Base-by-base conservation (phyloP, 345 rosid genomes). In the Excoecaria agallocha region DNA sequence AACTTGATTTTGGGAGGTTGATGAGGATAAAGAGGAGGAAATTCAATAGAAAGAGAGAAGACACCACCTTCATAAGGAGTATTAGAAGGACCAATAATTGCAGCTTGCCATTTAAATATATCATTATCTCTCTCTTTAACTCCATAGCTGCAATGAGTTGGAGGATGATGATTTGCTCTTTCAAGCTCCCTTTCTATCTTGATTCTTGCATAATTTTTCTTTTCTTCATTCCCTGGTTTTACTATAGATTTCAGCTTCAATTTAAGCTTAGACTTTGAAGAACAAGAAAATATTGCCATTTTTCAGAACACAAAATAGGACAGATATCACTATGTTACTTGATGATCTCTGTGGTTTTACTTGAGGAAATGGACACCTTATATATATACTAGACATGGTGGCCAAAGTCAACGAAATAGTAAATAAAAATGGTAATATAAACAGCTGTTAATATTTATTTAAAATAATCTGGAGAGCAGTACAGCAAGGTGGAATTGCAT, bases 1-100 rank as follows among this genome's bases (percentile, higher is more conserved):
- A 73, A 73, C 68, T 61, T 73, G 76, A 73, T 62, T 48, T 48
- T 62, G 57, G 76, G 76, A 61, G 76, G 69, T 5, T 11, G 17
- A 38, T 30, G 24, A 62, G 76, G 76, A 50, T 73, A 73, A 39
- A 41, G 11, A 35, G 6, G 61, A 8, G 76, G 22, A 19, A 73
- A n/a, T 6, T 37, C 38, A 43, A 73, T 64, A 24, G 76, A 73
- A 7, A 73, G 69, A 15, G 63, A 49, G 62, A 73, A 73, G 49
- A 73, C 22, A 50, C 70, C 76, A 5, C 69, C 52, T 63, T 73
- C 76, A 37, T 49, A 73, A 37, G 76, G 76, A 35, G 70, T 63
- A 35, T 20, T 60, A 38, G 70, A 51, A 35, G 76, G 76, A 13
- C 70, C 76, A 19, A 73, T 50, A 15, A 73, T 52, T 22, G 69